Conservation (phyloP, 371 early-diverging fungal species). For the Enterospora canceri region DNA sequence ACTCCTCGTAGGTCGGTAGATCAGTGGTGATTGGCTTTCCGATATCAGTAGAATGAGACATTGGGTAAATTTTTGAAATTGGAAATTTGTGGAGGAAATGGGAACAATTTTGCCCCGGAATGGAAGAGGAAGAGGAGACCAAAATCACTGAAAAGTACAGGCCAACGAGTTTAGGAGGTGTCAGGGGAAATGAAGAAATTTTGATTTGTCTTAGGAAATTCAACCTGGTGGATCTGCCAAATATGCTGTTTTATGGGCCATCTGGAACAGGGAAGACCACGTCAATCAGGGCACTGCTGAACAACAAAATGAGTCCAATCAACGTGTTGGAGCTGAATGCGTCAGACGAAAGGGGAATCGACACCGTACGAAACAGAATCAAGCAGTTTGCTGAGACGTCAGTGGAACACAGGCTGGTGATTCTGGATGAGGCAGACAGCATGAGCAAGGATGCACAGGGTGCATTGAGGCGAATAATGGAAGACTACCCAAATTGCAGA, state of each 20-base stretch:
- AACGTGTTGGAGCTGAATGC: constrained; percentile 93
- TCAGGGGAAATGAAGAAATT: constrained; percentile 53
- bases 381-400: constrained; percentile 82
- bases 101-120: too few relatives aligned
- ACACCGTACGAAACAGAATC: constrained; percentile 78
- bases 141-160: constrained; percentile 54
- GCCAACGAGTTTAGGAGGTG: constrained; percentile 46
- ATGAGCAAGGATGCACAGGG: constrained; percentile 94
- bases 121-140: too few relatives aligned
- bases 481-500: constrained; percentile 79
- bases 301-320: constrained; percentile 62
- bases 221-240: constrained; percentile 63
- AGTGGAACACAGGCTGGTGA: constrained; percentile 78
- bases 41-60: too few relatives aligned
- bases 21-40: neutral
- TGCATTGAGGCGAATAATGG: constrained; percentile 92
- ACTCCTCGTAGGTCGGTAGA: constrained; percentile 3
- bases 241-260: constrained; percentile 89
- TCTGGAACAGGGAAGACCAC: constrained; percentile 90
- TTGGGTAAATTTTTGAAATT: too few relatives aligned
- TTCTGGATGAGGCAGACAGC: constrained; percentile 96
- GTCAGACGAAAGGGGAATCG: constrained; percentile 92
- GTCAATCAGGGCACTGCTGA: constrained; percentile 73
- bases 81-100: too few relatives aligned
- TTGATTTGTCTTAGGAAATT: constrained; percentile 36